phyloP scores from a whole-genome alignment of 768 basidiomycete genomes.

The Amyloporia xantha region DNA sequence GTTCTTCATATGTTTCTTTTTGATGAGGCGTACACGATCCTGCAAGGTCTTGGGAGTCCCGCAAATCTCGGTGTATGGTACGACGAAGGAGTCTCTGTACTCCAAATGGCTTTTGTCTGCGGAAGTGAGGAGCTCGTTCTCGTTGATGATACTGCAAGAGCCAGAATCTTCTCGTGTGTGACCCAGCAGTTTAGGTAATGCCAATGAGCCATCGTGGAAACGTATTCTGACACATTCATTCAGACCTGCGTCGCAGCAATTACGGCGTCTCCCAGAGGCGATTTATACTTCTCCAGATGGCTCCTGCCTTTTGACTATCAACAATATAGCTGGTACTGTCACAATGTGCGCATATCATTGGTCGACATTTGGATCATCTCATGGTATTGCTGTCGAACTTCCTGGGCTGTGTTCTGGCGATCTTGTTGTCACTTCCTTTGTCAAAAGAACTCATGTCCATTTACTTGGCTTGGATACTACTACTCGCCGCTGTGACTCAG shows the following conservation, averaged over 20 bases:
- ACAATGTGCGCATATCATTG: slow-evolving; percentile 43
- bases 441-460: slow-evolving; percentile 35
- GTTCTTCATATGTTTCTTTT: slow-evolving; percentile 40
- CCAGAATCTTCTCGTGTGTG: slow-evolving; percentile 47
- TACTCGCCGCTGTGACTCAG: slow-evolving; percentile 30
- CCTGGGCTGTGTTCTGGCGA: slow-evolving; percentile 19
- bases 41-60: slow-evolving; percentile 36
- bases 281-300: slow-evolving; percentile 48
- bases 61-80: slow-evolving; percentile 42
- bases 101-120: slow-evolving; percentile 36
- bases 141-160: slow-evolving; percentile 36
- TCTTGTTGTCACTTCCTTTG: slow-evolving; percentile 38
- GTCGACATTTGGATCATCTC: slow-evolving; percentile 46
- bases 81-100: slow-evolving; percentile 21
- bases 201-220: not conserved
- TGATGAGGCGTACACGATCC: slow-evolving; percentile 36
- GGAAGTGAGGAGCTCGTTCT: slow-evolving; percentile 49
- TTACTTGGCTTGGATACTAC: slow-evolving; percentile 33
- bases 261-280: slow-evolving; percentile 28
- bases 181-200: slow-evolving; percentile 48
- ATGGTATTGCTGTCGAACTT: slow-evolving; percentile 36
- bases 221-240: not conserved
- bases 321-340: slow-evolving; percentile 14
- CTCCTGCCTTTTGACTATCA: slow-evolving; percentile 39
- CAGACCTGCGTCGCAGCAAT: slow-evolving; percentile 40